Conservation (phyloP, 2,329 filamentous ascomycete genomes). For the Phialemonium atrogriseum region DNA sequence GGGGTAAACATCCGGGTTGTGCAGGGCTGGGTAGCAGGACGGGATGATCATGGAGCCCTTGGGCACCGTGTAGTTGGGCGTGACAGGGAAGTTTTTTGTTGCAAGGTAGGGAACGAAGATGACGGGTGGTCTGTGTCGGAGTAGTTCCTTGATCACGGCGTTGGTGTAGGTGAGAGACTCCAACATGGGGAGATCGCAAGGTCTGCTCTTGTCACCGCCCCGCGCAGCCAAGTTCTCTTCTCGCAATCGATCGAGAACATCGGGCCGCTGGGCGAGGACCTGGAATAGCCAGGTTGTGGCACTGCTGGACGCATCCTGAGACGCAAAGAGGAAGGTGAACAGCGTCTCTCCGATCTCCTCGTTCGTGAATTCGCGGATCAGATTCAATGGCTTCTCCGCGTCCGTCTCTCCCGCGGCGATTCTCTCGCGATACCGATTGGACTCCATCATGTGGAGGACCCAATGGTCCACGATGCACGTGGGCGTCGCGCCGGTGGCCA, state of each 20-base stretch:
- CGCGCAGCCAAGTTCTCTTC: slow-evolving; percentile 37
- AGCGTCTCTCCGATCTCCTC: slow-evolving; percentile 40
- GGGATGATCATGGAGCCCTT: slow-evolving; percentile 41
- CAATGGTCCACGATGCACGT: slow-evolving; percentile 72
- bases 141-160: slow-evolving; percentile 44
- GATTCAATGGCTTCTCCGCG: slow-evolving; percentile 33
- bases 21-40: slow-evolving; percentile 42
- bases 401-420: slow-evolving; percentile 46
- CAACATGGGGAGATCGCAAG: slow-evolving; percentile 35
- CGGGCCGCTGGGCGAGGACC: slow-evolving; percentile 39
- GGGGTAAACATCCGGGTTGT: slow-evolving; percentile 38
- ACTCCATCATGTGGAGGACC: slow-evolving; percentile 67
- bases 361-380: slow-evolving; percentile 42
- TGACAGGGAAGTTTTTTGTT: slow-evolving; percentile 37
- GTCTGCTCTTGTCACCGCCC: slow-evolving; percentile 28
- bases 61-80: slow-evolving; percentile 36
- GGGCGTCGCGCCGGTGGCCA: slow-evolving; percentile 60
- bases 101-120: slow-evolving; percentile 46
- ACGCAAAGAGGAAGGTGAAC: slow-evolving; percentile 46
- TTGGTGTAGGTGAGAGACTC: slow-evolving; percentile 42
- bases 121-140: slow-evolving; percentile 42
- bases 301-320: slow-evolving; percentile 44
- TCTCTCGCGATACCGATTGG: slow-evolving; percentile 55
- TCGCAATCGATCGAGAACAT: slow-evolving; percentile 35
- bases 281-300: slow-evolving; percentile 46